Conservation (phyloP, 1,284 basidiomycete genomes). For the Mycena citricolor region DNA sequence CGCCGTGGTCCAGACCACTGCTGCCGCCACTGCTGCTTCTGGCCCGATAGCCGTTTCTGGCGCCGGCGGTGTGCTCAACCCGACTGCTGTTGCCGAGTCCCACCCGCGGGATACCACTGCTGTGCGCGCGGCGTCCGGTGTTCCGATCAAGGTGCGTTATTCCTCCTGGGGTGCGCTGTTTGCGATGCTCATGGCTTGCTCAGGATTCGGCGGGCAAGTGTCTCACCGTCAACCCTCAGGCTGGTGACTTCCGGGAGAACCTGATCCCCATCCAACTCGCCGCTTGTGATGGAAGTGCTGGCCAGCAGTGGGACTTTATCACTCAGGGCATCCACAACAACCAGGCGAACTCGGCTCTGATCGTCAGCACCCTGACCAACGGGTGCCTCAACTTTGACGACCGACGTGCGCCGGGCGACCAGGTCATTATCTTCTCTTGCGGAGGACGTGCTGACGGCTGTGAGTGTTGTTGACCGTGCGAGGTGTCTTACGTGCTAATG, state of each 20-base stretch:
- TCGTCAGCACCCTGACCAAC: constrained; percentile 12
- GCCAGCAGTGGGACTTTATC: constrained; percentile 5
- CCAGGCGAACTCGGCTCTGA: neutral
- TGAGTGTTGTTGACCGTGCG: constrained; percentile 1
- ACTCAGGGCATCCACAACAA: constrained; percentile 3
- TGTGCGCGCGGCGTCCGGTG: constrained; percentile 16
- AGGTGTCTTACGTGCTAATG: neutral
- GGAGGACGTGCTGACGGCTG: too few species aligned
- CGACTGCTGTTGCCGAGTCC: constrained; percentile 16
- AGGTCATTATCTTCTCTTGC: too few species aligned
- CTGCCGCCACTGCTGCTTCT: neutral
- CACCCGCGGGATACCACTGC: constrained; percentile 16
- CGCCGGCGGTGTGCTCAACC: constrained; percentile 15
- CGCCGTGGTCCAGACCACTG: neutral
- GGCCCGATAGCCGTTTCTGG: constrained; percentile 13
- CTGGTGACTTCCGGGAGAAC: constrained; percentile 8
- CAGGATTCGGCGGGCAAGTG: constrained; percentile 3
- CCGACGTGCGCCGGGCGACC: too few species aligned
- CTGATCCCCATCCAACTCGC: constrained; percentile 1
- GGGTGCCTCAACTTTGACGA: too few species aligned
- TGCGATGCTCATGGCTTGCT: too few species aligned
- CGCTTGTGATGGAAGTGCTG: neutral
- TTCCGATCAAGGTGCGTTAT: constrained; percentile 16
- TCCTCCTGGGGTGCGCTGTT: too few species aligned
- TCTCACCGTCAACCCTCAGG: neutral